These are phyloP conservation scores for Arabidopsis thaliana DNA, from an alignment of 345 rosid genomes.

Conservation along the genomic window DNA sequence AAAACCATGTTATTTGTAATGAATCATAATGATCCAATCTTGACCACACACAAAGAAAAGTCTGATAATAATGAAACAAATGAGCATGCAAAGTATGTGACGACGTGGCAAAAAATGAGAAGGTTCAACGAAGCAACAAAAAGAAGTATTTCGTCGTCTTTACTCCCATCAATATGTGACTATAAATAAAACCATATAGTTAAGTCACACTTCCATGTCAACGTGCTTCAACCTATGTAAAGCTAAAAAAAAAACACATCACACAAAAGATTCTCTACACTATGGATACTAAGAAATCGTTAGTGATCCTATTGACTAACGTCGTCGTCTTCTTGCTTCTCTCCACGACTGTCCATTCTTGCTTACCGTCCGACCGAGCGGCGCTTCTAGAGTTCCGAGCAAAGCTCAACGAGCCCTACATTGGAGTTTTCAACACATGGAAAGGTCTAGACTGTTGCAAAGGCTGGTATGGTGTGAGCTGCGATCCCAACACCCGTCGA, in stretches of 20 bases:
- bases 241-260: slow-evolving; percentile 33
- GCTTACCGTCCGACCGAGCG: slow-evolving; percentile 59
- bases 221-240: slow-evolving; percentile 17
- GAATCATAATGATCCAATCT: not conserved
- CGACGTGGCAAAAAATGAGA: slow-evolving; percentile 35
- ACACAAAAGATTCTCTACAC: slow-evolving; percentile 12
- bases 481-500: slow-evolving; percentile 59
- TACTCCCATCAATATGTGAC: not conserved
- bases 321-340: slow-evolving; percentile 32
- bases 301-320: not conserved
- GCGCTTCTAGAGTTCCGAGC: slow-evolving; percentile 65
- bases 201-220: slow-evolving; percentile 35
- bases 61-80: not conserved
- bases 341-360: slow-evolving; percentile 48
- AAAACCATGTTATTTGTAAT: slow-evolving; percentile 23
- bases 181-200: slow-evolving; percentile 28
- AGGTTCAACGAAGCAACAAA: slow-evolving; percentile 30
- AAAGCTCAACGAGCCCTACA: slow-evolving; percentile 66
- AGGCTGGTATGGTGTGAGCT: slow-evolving; percentile 80
- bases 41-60: not conserved
- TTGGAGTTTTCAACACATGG: slow-evolving; percentile 82
- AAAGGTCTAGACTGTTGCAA: slow-evolving; percentile 67
- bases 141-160: slow-evolving; percentile 29
- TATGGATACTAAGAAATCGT: slow-evolving; percentile 19
- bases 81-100: slow-evolving; percentile 19